These are phyloP conservation scores for Leucocoprinus leucothites DNA, from an alignment of 768 basidiomycete genomes.

Conservation along the genomic window DNA sequence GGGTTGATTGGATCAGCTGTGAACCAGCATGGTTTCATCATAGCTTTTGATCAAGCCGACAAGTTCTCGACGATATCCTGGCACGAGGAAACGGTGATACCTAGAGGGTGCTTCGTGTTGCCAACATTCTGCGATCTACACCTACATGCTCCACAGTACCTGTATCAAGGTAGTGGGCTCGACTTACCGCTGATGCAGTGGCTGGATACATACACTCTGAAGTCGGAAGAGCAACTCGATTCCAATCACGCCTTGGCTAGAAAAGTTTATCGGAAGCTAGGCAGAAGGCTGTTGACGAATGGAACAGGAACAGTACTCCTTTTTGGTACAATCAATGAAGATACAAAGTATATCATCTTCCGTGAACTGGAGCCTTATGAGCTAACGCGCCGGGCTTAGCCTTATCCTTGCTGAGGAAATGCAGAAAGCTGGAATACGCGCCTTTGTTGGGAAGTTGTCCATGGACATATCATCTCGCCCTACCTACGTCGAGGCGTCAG, in stretches of 20 bases:
- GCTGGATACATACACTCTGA: slow-evolving; percentile 80
- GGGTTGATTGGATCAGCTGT: slow-evolving; percentile 22
- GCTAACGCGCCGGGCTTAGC: slow-evolving; percentile 34
- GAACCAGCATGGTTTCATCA: slow-evolving; percentile 46
- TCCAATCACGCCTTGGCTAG: slow-evolving; percentile 53
- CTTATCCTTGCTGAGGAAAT: slow-evolving; percentile 76
- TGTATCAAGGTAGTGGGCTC: slow-evolving; percentile 84
- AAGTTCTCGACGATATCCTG: slow-evolving; percentile 16
- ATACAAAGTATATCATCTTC: slow-evolving; percentile 61
- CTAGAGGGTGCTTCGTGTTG: slow-evolving; percentile 61
- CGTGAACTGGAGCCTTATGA: not conserved
- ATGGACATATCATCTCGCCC: slow-evolving; percentile 68
- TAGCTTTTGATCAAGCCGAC: slow-evolving; percentile 35
- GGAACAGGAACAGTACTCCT: slow-evolving; percentile 78
- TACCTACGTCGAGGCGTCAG: slow-evolving; percentile 66
- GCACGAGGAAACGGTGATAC: slow-evolving; percentile 29
- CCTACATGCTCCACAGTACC: slow-evolving; percentile 85
- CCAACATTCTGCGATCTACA: slow-evolving; percentile 84
- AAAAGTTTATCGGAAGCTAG: slow-evolving; percentile 66
- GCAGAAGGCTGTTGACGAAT: slow-evolving; percentile 58
- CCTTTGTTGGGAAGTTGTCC: slow-evolving; percentile 86
- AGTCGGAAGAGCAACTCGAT: slow-evolving; percentile 78
- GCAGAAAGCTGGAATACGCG: slow-evolving; percentile 68
- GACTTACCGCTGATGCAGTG: slow-evolving; percentile 84
- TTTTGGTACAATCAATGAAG: slow-evolving; percentile 81